phyloP scores from a whole-genome alignment of 495 filamentous ascomycete genomes.

The Talaromyces trachyspermus region DNA sequence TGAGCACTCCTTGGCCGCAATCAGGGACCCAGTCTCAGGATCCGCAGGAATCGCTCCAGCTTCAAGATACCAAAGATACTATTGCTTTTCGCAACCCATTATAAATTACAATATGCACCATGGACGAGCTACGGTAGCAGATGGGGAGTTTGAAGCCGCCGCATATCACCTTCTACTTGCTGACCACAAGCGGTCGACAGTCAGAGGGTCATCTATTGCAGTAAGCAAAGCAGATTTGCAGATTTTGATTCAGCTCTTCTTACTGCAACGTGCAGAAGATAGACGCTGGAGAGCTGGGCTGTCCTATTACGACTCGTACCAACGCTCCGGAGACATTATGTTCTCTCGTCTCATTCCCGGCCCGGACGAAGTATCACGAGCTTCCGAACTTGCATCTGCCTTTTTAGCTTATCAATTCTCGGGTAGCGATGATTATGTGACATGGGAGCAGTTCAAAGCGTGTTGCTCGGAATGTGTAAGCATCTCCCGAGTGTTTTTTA shows the following conservation, averaged over 20 bases:
- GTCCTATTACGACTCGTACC: not conserved
- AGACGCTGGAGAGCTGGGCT: not conserved
- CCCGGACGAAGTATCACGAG: not conserved
- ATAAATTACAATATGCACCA: not conserved
- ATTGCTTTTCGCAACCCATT: not conserved
- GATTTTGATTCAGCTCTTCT: not conserved
- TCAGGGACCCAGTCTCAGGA: not conserved
- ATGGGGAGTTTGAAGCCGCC: not conserved
- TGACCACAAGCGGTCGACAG: not conserved
- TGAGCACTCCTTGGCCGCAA: not conserved
- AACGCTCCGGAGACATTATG: not conserved
- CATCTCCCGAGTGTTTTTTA: not conserved
- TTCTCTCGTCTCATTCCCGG: not conserved
- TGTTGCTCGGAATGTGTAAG: not conserved
- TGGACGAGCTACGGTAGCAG: not conserved
- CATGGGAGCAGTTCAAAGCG: not conserved
- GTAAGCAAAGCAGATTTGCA: not conserved
- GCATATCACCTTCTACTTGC: not conserved
- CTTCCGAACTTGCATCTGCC: not conserved
- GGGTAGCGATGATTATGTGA: not conserved
- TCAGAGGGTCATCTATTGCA: not conserved
- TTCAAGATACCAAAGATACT: not conserved
- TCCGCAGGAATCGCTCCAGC: not conserved
- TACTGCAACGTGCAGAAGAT: not conserved
- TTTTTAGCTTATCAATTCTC: not conserved